phyloP scores from a whole-genome alignment of 768 basidiomycete species.

The Lyophyllum semitale region DNA sequence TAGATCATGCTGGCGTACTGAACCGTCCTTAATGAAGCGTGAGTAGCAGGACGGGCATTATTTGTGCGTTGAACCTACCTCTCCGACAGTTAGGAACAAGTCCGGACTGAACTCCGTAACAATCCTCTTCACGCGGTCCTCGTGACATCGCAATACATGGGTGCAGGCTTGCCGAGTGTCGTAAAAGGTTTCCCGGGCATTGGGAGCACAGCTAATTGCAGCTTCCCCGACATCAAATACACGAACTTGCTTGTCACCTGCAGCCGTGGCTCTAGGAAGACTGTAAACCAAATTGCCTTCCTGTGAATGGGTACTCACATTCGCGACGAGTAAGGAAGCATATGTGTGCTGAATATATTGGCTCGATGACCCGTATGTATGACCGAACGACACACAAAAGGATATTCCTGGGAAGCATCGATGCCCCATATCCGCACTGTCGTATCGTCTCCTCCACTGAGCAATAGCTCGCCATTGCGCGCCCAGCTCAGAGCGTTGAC shows the following conservation, averaged over 20 bases:
- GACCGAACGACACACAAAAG: slow-evolving; percentile 64
- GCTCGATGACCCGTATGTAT: slow-evolving; percentile 77
- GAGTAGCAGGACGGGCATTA: neutral
- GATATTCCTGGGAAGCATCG: slow-evolving; percentile 57
- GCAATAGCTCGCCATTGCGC: slow-evolving; percentile 58
- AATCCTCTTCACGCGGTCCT: slow-evolving; percentile 72
- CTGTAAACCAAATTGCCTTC: slow-evolving; percentile 9
- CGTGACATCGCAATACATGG: slow-evolving; percentile 70
- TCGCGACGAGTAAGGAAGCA: slow-evolving; percentile 76
- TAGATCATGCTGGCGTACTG: slow-evolving; percentile 87
- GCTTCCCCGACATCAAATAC: slow-evolving; percentile 70
- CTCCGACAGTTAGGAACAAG: slow-evolving; percentile 76
- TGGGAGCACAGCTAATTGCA: slow-evolving; percentile 30
- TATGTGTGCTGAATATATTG: slow-evolving; percentile 85
- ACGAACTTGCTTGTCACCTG: slow-evolving; percentile 74
- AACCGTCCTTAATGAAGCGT: slow-evolving; percentile 61
- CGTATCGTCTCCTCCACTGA: slow-evolving; percentile 76
- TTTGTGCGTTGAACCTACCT: slow-evolving; percentile 44
- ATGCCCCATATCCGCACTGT: slow-evolving; percentile 82
- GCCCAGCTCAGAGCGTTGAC: slow-evolving; percentile 82
- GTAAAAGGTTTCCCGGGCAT: slow-evolving; percentile 47
- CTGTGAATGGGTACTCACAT: slow-evolving; percentile 51
- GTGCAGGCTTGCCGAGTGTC: slow-evolving; percentile 47
- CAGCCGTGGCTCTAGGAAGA: slow-evolving; percentile 61
- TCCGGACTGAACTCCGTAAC: slow-evolving; percentile 80